phyloP scores from a whole-genome alignment of 192 early-diverging fungal genomes.

The Gigaspora rosea region DNA sequence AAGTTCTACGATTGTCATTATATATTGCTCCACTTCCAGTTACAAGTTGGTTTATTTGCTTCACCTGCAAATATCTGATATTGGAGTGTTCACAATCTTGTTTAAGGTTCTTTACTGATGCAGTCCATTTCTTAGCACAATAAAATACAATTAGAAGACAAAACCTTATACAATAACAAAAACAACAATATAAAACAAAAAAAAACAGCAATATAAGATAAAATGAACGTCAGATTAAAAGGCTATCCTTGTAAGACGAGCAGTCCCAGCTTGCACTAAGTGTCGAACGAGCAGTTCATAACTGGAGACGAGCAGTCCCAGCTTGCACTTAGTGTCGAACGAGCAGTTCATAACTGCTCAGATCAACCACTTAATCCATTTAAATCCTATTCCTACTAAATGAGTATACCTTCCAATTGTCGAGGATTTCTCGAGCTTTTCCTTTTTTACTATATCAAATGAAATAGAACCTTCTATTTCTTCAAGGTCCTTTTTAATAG shows the following conservation, averaged over 20 bases:
- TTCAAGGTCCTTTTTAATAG: slow-evolving; percentile 7
- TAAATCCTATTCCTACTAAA: no score
- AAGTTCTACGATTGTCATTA: neutral
- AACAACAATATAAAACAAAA: no score
- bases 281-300: slow-evolving; percentile 12
- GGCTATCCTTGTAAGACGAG: slow-evolving; percentile 9
- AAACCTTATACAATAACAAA: no score
- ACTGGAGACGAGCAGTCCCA: no score
- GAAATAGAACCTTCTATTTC: neutral
- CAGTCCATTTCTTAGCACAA: slow-evolving; percentile 9
- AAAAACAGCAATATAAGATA: neutral
- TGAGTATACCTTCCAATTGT: no score
- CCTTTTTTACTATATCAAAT: neutral
- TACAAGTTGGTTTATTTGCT: slow-evolving; percentile 17
- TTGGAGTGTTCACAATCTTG: neutral
- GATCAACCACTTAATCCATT: no score
- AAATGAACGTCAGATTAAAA: neutral
- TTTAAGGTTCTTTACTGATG: slow-evolving; percentile 4
- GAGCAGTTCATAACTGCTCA: no score
- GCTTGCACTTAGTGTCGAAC: no score
- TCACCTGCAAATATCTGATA: neutral
- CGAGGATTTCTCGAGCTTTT: neutral
- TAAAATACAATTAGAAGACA: neutral
- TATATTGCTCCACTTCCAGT: neutral
- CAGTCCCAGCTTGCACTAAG: slow-evolving; percentile 27